A percentile compares a stretch with the other conserved stretches of the same genome.
These are phyloP conservation scores for Neostapfia colusana DNA, from an alignment of 176 grass and related monocot species.

Conservation along the genomic window DNA sequence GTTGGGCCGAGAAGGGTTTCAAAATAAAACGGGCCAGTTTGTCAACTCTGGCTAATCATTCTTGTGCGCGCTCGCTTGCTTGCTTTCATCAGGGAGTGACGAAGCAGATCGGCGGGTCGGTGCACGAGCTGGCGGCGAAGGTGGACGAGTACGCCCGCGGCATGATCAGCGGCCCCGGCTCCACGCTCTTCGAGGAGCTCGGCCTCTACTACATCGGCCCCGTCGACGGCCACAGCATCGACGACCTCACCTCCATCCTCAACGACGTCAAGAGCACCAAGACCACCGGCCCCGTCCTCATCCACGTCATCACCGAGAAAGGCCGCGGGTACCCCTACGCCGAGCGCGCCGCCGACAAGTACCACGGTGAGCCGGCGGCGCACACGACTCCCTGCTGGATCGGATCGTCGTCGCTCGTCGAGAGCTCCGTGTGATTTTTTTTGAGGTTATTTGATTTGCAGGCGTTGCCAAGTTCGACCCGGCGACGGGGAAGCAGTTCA, in stretches of 20 bases:
- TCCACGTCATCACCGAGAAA: conserved; percentile 95
- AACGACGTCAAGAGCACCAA: conserved; percentile 88
- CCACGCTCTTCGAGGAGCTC: conserved; percentile 90
- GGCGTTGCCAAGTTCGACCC: conserved; percentile 92
- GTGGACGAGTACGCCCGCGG: conserved; percentile 99
- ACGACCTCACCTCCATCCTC: conserved; percentile 86
- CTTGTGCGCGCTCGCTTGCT: not conserved
- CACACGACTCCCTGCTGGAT: not conserved
- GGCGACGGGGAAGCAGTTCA: conserved; percentile 91
- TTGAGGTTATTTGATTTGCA: conserved; percentile 19
- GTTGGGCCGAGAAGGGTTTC: not conserved
- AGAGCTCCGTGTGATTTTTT: not conserved
- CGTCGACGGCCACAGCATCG: conserved; percentile 92
- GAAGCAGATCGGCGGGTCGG: conserved; percentile 88
- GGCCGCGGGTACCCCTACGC: conserved; percentile 97
- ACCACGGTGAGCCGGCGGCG: conserved; percentile 64
- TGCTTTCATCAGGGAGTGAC: conserved; percentile 71
- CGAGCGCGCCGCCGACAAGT: conserved; percentile 92
- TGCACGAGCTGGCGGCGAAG: conserved; percentile 91
- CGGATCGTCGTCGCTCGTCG: not conserved
- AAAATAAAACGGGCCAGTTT: not conserved
- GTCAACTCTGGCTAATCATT: not conserved
- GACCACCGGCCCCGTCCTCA: conserved; percentile 89
- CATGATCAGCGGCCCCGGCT: conserved; percentile 93
- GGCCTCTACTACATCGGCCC: conserved; percentile 98